Conservation (phyloP, 2,329 filamentous ascomycete species). For the Cercospora nicotianae region DNA sequence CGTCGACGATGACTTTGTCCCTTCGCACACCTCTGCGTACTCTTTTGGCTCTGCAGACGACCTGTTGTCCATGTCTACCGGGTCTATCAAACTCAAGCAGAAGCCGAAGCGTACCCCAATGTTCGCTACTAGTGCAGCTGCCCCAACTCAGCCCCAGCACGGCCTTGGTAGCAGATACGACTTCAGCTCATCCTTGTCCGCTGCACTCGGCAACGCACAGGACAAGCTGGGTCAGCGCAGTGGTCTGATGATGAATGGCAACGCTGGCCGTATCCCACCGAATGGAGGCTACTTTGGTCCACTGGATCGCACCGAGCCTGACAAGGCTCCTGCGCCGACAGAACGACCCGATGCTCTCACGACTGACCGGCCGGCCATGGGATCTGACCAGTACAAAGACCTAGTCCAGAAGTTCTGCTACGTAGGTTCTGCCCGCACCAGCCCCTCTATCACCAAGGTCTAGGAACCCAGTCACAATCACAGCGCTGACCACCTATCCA, state of each 20-base stretch:
- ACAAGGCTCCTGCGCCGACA: conserved; percentile 30
- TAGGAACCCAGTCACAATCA: conserved; percentile 24
- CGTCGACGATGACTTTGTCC: conserved; percentile 70
- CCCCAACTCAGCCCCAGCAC: conserved; percentile 61
- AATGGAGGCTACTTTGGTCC: conserved; percentile 43
- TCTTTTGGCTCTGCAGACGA: conserved; percentile 45
- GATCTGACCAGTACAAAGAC: conserved; percentile 91
- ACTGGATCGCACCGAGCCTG: conserved; percentile 37
- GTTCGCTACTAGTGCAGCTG: conserved; percentile 49
- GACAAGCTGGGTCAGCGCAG: conserved; percentile 60
- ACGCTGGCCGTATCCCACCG: conserved; percentile 41
- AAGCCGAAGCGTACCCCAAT: conserved; percentile 62
- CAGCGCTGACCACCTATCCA: conserved; percentile 38
- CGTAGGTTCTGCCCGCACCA: conserved; percentile 68
- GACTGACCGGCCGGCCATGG: conserved; percentile 66
- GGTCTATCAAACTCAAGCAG: conserved; percentile 67
- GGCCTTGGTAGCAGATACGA: conserved; percentile 82
- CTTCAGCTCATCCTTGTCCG: conserved; percentile 86
- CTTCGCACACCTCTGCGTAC: conserved; percentile 49
- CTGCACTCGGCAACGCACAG: conserved; percentile 75
- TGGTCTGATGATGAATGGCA: conserved; percentile 41
- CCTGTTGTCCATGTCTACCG: conserved; percentile 58
- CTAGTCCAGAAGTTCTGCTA: conserved; percentile 99
- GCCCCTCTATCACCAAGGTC: conserved; percentile 35
- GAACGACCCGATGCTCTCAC: conserved; percentile 56